Percentiles rank a stretch among this genome's conserved stretches.
These are phyloP conservation scores for Blastocystis hominis DNA, from an alignment of 352 stramenopile species.

Conservation along the genomic window DNA sequence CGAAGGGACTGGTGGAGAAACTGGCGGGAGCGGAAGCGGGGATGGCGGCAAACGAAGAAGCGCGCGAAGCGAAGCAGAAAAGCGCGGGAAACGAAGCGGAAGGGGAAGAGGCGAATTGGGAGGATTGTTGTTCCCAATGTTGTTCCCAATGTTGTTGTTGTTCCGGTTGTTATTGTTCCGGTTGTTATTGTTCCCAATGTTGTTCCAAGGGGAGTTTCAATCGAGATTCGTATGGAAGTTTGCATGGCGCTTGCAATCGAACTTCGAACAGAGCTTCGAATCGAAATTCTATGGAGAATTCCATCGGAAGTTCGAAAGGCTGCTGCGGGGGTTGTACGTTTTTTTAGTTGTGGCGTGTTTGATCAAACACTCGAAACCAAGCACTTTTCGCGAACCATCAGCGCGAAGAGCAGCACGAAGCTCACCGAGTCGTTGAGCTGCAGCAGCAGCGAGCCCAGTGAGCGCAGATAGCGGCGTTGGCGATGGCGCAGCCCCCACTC, in stretches of 20 bases:
- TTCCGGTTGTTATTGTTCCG: too few relatives aligned
- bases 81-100: background rate
- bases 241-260: background rate
- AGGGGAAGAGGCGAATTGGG: too few relatives aligned
- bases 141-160: too few relatives aligned
- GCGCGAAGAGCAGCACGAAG: background rate
- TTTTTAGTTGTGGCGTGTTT: background rate
- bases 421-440: background rate
- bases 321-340: background rate
- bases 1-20: background rate
- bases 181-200: too few relatives aligned
- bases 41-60: background rate
- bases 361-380: background rate
- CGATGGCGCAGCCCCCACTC: background rate
- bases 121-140: too few relatives aligned
- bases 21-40: background rate
- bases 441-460: background rate
- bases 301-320: too few relatives aligned
- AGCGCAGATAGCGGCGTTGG: background rate
- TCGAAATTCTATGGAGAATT: background rate
- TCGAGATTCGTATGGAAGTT: background rate
- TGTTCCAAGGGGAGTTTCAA: too few relatives aligned
- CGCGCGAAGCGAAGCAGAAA: background rate
- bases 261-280: background rate
- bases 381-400: conserved; percentile 39